Conservation (phyloP, 2,329 filamentous ascomycete genomes). For the Xylariaceae sp. region DNA sequence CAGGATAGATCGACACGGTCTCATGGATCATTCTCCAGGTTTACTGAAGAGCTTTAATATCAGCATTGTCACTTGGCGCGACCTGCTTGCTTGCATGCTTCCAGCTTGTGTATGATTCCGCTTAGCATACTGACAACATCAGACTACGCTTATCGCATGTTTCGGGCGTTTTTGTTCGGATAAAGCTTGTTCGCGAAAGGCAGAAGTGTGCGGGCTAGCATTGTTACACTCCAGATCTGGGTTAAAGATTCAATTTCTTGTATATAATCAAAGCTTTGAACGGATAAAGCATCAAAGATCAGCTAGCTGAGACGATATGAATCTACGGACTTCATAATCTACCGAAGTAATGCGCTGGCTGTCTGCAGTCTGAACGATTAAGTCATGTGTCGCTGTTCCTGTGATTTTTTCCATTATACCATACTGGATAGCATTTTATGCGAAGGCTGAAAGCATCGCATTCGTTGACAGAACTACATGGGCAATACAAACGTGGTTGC, state of each 20-base stretch:
- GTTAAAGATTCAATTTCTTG: slow-evolving; percentile 37
- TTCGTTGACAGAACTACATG: neutral
- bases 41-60: slow-evolving; percentile 50
- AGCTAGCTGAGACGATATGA: slow-evolving; percentile 12
- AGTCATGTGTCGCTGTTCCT: neutral
- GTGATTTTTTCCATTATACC: neutral
- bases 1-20: slow-evolving; percentile 44
- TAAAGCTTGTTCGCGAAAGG: slow-evolving; percentile 26
- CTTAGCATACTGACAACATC: slow-evolving; percentile 36
- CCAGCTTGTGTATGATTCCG: slow-evolving; percentile 38
- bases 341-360: slow-evolving; percentile 4
- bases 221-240: slow-evolving; percentile 24
- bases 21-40: slow-evolving; percentile 47
- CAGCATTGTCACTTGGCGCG: slow-evolving; percentile 25
- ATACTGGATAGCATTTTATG: neutral
- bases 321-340: slow-evolving; percentile 17
- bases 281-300: slow-evolving; percentile 16
- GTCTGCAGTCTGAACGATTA: neutral
- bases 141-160: no score
- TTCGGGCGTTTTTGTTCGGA: slow-evolving; percentile 38
- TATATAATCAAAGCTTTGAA: slow-evolving; percentile 34
- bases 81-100: slow-evolving; percentile 29
- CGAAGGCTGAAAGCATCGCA: neutral
- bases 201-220: slow-evolving; percentile 14
- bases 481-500: neutral